These are phyloP conservation scores for Phialemonium atrogriseum DNA, from an alignment of 2,329 filamentous ascomycete species.

Conservation along the genomic window DNA sequence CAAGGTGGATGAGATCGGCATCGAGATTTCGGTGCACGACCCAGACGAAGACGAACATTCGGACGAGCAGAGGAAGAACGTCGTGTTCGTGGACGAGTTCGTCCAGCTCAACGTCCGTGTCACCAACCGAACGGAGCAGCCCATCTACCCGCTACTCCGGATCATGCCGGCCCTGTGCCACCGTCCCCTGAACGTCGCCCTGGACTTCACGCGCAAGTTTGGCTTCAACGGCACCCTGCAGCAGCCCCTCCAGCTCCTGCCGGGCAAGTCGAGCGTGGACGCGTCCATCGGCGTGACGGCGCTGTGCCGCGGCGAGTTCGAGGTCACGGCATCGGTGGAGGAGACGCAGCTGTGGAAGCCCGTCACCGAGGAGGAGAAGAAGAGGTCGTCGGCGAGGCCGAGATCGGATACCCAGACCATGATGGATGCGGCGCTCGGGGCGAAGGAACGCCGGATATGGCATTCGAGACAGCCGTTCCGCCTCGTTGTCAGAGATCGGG, in stretches of 20 bases:
- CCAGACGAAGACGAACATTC: constrained; percentile 11
- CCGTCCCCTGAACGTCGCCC: constrained; percentile 60
- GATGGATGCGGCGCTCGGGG: constrained; percentile 50
- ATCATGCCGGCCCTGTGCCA: constrained; percentile 70
- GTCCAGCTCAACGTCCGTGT: constrained; percentile 62
- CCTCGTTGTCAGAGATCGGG: constrained; percentile 42
- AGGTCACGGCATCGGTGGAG: constrained; percentile 72
- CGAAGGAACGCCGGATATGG: constrained; percentile 56
- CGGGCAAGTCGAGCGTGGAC: constrained; percentile 48
- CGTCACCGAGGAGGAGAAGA: constrained; percentile 17
- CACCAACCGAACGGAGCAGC: constrained; percentile 61
- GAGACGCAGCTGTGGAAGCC: constrained; percentile 55
- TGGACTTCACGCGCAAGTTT: constrained; percentile 76
- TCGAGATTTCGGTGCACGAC: constrained; percentile 49
- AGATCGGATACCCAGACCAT: constrained; percentile 48
- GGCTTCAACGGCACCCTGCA: constrained; percentile 82
- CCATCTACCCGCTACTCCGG: constrained; percentile 65
- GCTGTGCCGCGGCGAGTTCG: constrained; percentile 74
- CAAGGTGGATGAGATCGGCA: constrained; percentile 69
- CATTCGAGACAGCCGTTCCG: constrained; percentile 50
- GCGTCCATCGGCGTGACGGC: constrained; percentile 63
- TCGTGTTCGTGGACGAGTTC: constrained; percentile 50
- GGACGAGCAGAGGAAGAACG: constrained; percentile 13
- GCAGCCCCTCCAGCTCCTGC: constrained; percentile 57
- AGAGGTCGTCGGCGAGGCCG: constrained; percentile 18